phyloP scores from a whole-genome alignment of 2,329 filamentous ascomycete species.

The Plectosphaerella sp. region DNA sequence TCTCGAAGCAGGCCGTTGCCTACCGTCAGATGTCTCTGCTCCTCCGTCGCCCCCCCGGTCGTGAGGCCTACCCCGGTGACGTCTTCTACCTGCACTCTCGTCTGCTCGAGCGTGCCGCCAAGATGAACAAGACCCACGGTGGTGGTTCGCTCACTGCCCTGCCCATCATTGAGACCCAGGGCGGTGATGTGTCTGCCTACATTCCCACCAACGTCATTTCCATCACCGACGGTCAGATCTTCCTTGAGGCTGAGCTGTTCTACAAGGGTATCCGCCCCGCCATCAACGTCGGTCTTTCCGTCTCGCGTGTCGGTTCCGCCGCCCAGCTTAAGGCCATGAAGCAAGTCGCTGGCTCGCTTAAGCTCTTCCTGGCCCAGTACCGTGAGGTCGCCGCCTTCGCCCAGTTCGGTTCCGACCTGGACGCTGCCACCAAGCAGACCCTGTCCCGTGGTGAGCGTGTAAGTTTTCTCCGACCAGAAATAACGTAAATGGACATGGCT shows the following conservation, averaged over 20 bases:
- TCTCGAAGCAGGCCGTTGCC: slow-evolving; percentile 95
- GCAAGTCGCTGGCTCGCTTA: slow-evolving; percentile 98
- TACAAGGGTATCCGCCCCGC: slow-evolving; percentile 99
- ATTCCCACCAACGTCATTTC: slow-evolving; percentile 99
- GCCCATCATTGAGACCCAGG: slow-evolving; percentile 98
- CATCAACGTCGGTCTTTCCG: slow-evolving; percentile 99
- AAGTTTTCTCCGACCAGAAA: slow-evolving; percentile 32
- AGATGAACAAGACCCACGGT: slow-evolving; percentile 89
- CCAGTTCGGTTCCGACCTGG: slow-evolving; percentile 99
- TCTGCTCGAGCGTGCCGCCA: slow-evolving; percentile 98
- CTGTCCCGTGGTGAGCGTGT: slow-evolving; percentile 97
- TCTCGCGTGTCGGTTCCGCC: slow-evolving; percentile 98
- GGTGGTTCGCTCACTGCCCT: slow-evolving; percentile 96
- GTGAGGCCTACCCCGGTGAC: slow-evolving; percentile 99
- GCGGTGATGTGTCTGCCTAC: slow-evolving; percentile 99
- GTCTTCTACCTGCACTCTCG: slow-evolving; percentile 99
- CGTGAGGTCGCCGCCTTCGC: slow-evolving; percentile 99
- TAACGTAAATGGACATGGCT: background rate
- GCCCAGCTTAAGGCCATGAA: slow-evolving; percentile 99
- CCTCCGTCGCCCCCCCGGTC: slow-evolving; percentile 93
- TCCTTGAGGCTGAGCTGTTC: slow-evolving; percentile 98
- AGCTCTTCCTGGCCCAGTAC: slow-evolving; percentile 99
- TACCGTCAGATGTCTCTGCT: slow-evolving; percentile 99
- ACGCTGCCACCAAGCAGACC: slow-evolving; percentile 98
- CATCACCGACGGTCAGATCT: slow-evolving; percentile 99